Conservation (phyloP, 2,329 filamentous ascomycete species). For the Alternaria metachromatica region DNA sequence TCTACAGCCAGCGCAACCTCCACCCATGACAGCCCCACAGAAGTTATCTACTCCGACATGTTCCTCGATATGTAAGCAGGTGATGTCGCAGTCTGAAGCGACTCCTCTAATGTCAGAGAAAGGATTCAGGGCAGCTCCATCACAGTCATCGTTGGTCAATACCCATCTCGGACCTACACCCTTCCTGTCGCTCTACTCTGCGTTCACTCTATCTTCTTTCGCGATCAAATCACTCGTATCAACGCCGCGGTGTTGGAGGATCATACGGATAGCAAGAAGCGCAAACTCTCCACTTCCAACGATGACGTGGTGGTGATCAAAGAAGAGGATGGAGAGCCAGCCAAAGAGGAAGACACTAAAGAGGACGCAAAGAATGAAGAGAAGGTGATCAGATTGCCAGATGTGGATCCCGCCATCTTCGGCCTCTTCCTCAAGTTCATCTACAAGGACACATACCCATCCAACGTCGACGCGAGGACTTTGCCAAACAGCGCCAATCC, state of each 20-base stretch:
- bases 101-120: background rate
- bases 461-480: slow-evolving; percentile 6
- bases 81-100: fast-evolving
- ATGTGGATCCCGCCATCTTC: slow-evolving; percentile 21
- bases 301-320: background rate
- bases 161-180: background rate
- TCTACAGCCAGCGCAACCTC: background rate
- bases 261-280: slow-evolving; percentile 13
- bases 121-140: slow-evolving; percentile 19
- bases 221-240: slow-evolving; percentile 2
- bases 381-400: background rate
- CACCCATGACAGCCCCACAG: background rate
- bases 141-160: slow-evolving; percentile 7
- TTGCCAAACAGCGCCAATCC: background rate
- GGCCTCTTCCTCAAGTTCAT: slow-evolving; percentile 31
- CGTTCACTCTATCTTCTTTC: slow-evolving; percentile 15
- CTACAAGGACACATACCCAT: slow-evolving; percentile 25
- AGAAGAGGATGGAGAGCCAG: background rate
- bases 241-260: background rate
- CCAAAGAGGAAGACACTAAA: background rate
- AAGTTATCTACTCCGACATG: background rate
- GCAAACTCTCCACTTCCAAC: slow-evolving; percentile 3
- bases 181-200: slow-evolving; percentile 17
- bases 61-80: slow-evolving; percentile 12
- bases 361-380: background rate